phyloP scores from a whole-genome alignment of 2,329 filamentous ascomycete genomes.

The Trichoderma arundinaceum region DNA sequence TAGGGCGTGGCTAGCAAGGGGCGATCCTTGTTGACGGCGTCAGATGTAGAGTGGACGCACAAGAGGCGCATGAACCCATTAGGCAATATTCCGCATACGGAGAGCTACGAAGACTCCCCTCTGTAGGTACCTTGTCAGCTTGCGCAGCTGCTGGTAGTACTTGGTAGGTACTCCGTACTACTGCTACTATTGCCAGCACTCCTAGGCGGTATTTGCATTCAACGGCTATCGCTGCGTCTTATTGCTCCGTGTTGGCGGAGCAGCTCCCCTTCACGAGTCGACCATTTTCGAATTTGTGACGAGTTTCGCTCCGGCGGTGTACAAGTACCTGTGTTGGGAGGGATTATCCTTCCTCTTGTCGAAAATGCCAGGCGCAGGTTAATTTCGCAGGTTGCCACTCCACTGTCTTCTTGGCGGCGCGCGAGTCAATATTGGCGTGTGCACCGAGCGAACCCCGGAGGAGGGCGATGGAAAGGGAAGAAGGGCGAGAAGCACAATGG shows the following conservation, averaged over 20 bases:
- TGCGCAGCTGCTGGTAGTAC: too few species aligned
- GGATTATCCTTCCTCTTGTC: too few species aligned
- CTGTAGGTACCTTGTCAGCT: too few species aligned
- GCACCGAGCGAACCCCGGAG: not conserved
- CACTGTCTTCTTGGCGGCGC: conserved; percentile 16
- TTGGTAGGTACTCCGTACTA: too few species aligned
- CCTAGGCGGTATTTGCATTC: too few species aligned
- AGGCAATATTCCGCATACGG: not conserved
- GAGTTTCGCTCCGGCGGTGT: too few species aligned
- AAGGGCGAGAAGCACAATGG: not conserved
- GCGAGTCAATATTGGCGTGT: conserved; percentile 23
- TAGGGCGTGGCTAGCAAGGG: conserved; percentile 29
- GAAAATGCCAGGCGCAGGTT: too few species aligned
- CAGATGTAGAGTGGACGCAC: not conserved
- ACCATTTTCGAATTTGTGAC: too few species aligned
- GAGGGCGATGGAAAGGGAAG: conserved; percentile 5
- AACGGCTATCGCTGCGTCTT: too few species aligned
- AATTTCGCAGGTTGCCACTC: conserved; percentile 18
- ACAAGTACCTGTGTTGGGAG: too few species aligned
- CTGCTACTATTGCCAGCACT: not conserved
- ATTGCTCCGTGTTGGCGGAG: too few species aligned
- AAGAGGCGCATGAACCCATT: conserved; percentile 19
- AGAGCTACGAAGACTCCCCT: not conserved
- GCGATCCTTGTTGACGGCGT: conserved; percentile 20
- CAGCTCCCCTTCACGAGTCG: too few species aligned